Evolutionary conservation across 345 rosid species (phyloP).

Genomic region (Lepidium aucheri): DNA sequence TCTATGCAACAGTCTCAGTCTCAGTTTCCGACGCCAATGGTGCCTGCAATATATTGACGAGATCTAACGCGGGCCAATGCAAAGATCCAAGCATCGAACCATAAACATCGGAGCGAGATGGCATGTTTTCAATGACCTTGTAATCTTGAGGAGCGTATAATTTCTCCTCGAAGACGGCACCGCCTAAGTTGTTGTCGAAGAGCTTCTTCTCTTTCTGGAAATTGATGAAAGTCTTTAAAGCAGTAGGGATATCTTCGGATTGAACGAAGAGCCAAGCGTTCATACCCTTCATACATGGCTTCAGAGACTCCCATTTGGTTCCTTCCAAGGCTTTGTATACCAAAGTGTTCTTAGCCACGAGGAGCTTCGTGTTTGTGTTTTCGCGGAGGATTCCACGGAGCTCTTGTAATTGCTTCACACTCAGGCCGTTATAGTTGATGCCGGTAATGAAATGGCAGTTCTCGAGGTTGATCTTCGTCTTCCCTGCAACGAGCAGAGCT

Average conservation of each 20-base stretch:
- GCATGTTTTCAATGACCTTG: conserved; percentile 69
- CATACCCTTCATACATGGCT: conserved; percentile 97
- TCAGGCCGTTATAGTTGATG: conserved; percentile 63
- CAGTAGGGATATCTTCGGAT: conserved; percentile 72
- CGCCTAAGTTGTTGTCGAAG: conserved; percentile 59
- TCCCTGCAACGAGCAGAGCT: conserved; percentile 25
- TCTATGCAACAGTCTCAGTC: conserved; percentile 21
- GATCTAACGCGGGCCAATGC: conserved; percentile 67
- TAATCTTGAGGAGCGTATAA: conserved; percentile 72
- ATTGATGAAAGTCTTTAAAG: conserved; percentile 61
- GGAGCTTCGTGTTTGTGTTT: conserved; percentile 41
- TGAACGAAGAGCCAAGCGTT: conserved; percentile 92
- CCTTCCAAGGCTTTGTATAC: conserved; percentile 84
- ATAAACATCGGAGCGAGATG: conserved; percentile 66
- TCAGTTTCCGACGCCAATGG: conserved; percentile 32
- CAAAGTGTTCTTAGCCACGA: conserved; percentile 81
- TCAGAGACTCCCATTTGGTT: conserved; percentile 68
- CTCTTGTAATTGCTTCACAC: conserved; percentile 78
- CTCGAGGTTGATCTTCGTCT: conserved; percentile 56
- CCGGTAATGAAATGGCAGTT: conserved; percentile 77
- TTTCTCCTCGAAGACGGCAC: conserved; percentile 87
- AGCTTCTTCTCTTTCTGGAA: conserved; percentile 75
- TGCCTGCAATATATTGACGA: conserved; percentile 76
- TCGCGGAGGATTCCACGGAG: conserved; percentile 61
- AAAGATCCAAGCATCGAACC: conserved; percentile 59